Evolutionary conservation across 352 stramenopile species (phyloP).

Genomic region (Pythium phragmitis): DNA sequence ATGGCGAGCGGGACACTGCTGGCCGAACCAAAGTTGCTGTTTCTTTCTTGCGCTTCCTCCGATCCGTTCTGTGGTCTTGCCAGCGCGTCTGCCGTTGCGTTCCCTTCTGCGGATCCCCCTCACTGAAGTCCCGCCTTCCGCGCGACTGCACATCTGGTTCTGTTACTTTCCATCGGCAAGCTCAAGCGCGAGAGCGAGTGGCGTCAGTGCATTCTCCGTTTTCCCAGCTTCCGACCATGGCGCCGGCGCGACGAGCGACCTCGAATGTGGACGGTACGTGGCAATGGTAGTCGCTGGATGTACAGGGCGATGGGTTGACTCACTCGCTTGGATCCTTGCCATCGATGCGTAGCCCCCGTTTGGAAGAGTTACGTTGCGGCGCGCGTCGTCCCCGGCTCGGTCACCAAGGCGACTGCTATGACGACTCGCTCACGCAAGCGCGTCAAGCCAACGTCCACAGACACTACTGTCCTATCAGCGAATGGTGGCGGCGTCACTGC

Average conservation of each 20-base stretch:
- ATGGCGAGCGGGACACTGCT: not conserved
- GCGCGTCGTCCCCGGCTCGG: slow-evolving; percentile 26
- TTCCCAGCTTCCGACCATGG: slow-evolving; percentile 5
- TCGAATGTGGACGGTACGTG: slow-evolving; percentile 26
- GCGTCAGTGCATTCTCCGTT: not conserved
- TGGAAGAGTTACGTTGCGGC: slow-evolving; percentile 67
- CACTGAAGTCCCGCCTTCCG: too few relatives aligned
- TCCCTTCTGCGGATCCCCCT: too few relatives aligned
- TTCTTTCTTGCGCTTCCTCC: not conserved
- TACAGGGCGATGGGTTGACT: not conserved
- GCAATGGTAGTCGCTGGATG: not conserved
- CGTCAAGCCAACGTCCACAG: slow-evolving; percentile 30
- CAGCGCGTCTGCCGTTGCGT: too few relatives aligned
- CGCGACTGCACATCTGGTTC: not conserved
- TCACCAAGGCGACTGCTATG: not conserved
- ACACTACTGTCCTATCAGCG: not conserved
- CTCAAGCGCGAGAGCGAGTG: not conserved
- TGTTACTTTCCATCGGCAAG: not conserved
- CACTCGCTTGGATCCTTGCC: not conserved
- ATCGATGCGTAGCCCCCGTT: slow-evolving; percentile 40
- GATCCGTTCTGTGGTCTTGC: too few relatives aligned
- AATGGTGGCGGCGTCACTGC: not conserved
- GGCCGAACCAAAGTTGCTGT: slow-evolving; percentile 5
- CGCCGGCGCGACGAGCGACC: slow-evolving; percentile 22
- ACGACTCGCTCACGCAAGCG: slow-evolving; percentile 37